A percentile compares a stretch with the other conserved stretches of the same genome.
Conservation (phyloP, 2,329 filamentous ascomycete species). For the Alternaria viburni region DNA sequence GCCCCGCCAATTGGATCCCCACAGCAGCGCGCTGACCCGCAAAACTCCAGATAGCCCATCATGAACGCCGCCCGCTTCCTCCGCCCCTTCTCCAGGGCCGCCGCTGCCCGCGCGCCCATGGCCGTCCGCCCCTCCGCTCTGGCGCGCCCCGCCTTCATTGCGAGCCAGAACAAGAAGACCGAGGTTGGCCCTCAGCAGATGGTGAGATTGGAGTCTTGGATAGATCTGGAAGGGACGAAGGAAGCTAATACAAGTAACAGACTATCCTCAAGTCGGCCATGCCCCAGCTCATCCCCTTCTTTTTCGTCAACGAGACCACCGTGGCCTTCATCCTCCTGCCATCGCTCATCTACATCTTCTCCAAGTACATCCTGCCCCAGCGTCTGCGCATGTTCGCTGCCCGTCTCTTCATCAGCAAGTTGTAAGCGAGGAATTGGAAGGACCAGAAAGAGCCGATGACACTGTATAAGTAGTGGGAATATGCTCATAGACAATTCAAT, state of each 20-base stretch:
- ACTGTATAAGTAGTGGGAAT: constrained; percentile 44
- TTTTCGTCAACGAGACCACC: constrained; percentile 55
- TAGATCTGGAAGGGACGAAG: neutral
- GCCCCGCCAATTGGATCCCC: constrained; percentile 34
- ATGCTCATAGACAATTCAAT: constrained; percentile 46
- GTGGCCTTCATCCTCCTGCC: constrained; percentile 51
- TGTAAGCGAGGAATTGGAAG: constrained; percentile 34
- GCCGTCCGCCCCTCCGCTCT: constrained; percentile 43
- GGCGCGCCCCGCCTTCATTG: constrained; percentile 44
- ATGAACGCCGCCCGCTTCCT: constrained; percentile 53
- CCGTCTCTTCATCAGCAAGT: constrained; percentile 54
- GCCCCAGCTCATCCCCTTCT: constrained; percentile 55
- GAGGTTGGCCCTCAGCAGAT: constrained; percentile 43
- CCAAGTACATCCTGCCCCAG: constrained; percentile 53
- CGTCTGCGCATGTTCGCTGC: constrained; percentile 50
- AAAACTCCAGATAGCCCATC: constrained; percentile 40
- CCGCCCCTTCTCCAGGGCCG: constrained; percentile 50
- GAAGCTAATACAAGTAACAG: constrained; percentile 33
- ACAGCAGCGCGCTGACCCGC: constrained; percentile 39
- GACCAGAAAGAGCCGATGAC: constrained; percentile 12
- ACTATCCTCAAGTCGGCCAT: constrained; percentile 51
- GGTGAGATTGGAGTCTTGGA: constrained; percentile 22
- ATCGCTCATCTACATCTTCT: constrained; percentile 53
- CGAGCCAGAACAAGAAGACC: constrained; percentile 46
- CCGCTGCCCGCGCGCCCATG: constrained; percentile 48